phyloP scores from a whole-genome alignment of 164 flowering plant genomes.

The Vitis cinerea region DNA sequence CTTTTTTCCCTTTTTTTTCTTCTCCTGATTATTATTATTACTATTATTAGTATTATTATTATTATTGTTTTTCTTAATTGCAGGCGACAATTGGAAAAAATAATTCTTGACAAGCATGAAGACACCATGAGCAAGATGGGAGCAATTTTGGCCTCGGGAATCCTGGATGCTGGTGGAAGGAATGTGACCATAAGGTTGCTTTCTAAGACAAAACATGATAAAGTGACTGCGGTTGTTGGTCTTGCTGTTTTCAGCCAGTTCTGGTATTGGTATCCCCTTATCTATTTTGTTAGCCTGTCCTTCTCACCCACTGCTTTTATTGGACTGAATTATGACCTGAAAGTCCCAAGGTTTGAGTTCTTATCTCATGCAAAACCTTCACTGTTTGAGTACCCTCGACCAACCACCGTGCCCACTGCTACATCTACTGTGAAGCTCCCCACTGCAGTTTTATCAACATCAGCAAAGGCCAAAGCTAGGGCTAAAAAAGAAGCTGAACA shows the following conservation, averaged over 20 bases:
- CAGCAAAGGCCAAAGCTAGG: conserved; percentile 93
- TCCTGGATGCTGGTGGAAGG: conserved; percentile 98
- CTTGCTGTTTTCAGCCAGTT: conserved; percentile 97
- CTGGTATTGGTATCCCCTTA: conserved; percentile 99
- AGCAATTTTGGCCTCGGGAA: conserved; percentile 97
- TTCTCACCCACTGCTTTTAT: conserved; percentile 96
- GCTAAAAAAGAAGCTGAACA: conserved; percentile 93
- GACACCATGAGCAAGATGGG: conserved; percentile 99
- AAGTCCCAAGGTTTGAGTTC: conserved; percentile 93
- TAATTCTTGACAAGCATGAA: conserved; percentile 97
- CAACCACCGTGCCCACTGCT: conserved; percentile 76
- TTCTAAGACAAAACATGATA: conserved; percentile 92
- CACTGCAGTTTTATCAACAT: conserved; percentile 87
- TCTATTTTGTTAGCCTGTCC: conserved; percentile 82
- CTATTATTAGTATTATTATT: too few relatives aligned
- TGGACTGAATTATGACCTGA: conserved; percentile 89
- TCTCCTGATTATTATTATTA: too few relatives aligned
- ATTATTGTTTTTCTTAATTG: too few relatives aligned
- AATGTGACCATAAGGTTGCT: conserved; percentile 92
- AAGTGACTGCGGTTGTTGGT: conserved; percentile 92
- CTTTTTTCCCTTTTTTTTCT: too few relatives aligned
- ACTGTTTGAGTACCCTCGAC: conserved; percentile 90
- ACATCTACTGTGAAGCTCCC: conserved; percentile 92
- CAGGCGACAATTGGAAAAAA: conserved; percentile 95
- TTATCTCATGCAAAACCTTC: conserved; percentile 95